Base-by-base conservation (phyloP, 768 basidiomycete genomes). In the Lactarius pseudohatsudake region DNA sequence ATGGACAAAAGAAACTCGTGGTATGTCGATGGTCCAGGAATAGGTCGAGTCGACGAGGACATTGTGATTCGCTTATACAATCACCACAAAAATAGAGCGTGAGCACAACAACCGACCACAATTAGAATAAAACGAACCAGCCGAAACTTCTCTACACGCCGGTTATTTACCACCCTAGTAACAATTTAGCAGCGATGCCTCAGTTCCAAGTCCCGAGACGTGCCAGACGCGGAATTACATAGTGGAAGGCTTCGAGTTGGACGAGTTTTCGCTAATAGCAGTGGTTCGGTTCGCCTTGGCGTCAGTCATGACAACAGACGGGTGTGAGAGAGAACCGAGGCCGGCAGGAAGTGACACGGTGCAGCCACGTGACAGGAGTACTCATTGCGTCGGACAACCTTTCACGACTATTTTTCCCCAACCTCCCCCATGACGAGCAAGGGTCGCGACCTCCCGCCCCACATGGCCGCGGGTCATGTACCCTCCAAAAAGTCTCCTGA, bases 401-500 rank as follows among this genome's bases (percentile, higher is more conserved):
- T 26, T 50, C 58, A 64, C 57, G 32, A 34, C 53, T 4, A 59
- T 47, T 30, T 54, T 45, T 16, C 57, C 32, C 53, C 26, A 60
- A 60, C 40, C 34, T 59, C 28, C 50, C 50, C 53, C 36, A 67
- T 67, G 66, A 64, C 66, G 53, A 67, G 66, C 62, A 67, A 59
- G 54, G 41, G 57, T 8, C 66, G 53, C 34, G 66, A 67, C 34
- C 57, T 34, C 53, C 66, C 66, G 41, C 62, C 66, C 26, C 66
- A 67, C 41, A 59, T 64, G 7, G 13, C 62, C 5, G 15, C 50
- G 34, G 66, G 43, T 20, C 32, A 62, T 38, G 38, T 34, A 5
- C 41, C 66, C 34, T 56, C 66, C 13, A 67, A 54, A 26, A 64
- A 57, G 58, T 64, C 62, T 20, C 53, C 66, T 36, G 66, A 60